Evolutionary conservation across 2,329 filamentous ascomycete genomes (phyloP).

Genomic region (Lithohypha guttulata): DNA sequence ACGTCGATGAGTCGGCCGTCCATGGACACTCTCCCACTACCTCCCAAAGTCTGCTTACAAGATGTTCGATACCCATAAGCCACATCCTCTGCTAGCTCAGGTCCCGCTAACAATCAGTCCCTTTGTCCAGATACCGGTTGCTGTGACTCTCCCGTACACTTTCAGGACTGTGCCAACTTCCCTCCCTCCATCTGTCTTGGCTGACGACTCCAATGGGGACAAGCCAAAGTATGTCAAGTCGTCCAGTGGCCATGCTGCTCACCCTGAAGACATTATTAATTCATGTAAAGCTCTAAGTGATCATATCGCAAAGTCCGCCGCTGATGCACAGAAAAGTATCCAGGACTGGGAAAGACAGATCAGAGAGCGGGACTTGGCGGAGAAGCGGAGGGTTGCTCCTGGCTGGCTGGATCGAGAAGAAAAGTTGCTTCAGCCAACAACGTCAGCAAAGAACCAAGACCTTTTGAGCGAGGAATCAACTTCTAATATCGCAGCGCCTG

Average conservation of each 20-base stretch:
- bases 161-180: conserved; percentile 85
- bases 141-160: conserved; percentile 87
- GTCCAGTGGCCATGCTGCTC: conserved; percentile 66
- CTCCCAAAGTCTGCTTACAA: conserved; percentile 4
- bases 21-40: no score
- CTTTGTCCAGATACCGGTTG: conserved; percentile 79
- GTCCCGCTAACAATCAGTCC: conserved; percentile 88
- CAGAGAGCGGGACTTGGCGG: conserved; percentile 47
- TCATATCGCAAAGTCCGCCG: conserved; percentile 60
- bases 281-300: conserved; percentile 69
- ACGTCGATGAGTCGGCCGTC: no score
- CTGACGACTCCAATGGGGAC: conserved; percentile 36
- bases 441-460: conserved; percentile 21
- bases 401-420: conserved; percentile 55
- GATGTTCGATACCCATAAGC: conserved; percentile 41
- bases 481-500: conserved; percentile 25
- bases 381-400: conserved; percentile 53
- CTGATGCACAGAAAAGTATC: conserved; percentile 57
- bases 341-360: conserved; percentile 58
- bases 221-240: conserved; percentile 68
- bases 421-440: conserved; percentile 46
- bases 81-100: conserved; percentile 82
- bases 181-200: conserved; percentile 61
- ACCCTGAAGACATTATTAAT: conserved; percentile 73
- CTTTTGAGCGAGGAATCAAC: conserved; percentile 30